These are phyloP conservation scores for Diplosphaera chodatii DNA, from an alignment of 139 green algal species.

Conservation along the genomic window DNA sequence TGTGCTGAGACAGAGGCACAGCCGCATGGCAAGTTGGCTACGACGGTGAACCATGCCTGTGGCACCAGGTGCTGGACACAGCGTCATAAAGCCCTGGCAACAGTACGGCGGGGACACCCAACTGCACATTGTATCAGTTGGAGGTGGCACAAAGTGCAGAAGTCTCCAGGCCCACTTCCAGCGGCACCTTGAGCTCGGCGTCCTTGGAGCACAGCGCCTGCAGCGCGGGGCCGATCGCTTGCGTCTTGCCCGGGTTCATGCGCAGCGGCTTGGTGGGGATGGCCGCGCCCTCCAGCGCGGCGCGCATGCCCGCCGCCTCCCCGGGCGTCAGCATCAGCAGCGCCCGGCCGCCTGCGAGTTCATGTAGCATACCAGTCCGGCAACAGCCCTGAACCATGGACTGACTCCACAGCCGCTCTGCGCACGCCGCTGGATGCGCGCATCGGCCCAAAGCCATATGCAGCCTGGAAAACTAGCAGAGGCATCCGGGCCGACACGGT, in stretches of 20 bases:
- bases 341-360: conserved; percentile 40
- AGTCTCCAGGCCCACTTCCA: background rate
- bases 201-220: conserved; percentile 82
- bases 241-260: conserved; percentile 74
- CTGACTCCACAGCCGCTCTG: background rate
- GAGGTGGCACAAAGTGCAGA: background rate
- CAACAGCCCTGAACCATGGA: background rate
- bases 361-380: background rate
- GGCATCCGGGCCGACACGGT: too few species aligned
- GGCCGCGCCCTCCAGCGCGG: conserved; percentile 61
- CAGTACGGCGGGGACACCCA: background rate
- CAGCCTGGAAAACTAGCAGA: background rate
- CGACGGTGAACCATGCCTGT: background rate
- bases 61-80: too few species aligned
- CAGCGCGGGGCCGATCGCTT: conserved; percentile 63
- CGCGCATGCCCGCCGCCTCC: conserved; percentile 60
- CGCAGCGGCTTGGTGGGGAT: conserved; percentile 74
- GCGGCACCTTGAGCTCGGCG: conserved; percentile 71
- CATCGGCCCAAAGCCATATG: background rate
- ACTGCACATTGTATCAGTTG: background rate
- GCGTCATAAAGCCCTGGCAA: too few species aligned
- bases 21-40: background rate
- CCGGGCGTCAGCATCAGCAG: conserved; percentile 74
- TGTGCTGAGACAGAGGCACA: background rate
- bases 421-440: background rate